These are phyloP conservation scores for Fraxinus floribunda DNA, from an alignment of 305 asterid genomes.

Conservation along the genomic window DNA sequence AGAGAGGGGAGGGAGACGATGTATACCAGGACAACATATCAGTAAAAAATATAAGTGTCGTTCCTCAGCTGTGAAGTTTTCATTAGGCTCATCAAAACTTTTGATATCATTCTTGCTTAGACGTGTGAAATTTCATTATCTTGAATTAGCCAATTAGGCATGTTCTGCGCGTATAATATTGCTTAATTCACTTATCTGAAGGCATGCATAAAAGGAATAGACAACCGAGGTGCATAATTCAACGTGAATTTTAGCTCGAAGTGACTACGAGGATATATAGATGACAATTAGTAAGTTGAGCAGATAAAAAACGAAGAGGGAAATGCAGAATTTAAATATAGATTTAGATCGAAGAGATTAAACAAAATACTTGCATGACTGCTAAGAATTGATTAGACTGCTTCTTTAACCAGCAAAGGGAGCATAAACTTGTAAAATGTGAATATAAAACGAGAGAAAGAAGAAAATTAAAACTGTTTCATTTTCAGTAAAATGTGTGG, in stretches of 20 bases:
- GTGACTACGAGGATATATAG: not conserved
- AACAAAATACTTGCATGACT: conserved; percentile 1
- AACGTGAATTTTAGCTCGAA: not conserved
- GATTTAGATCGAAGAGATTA: conserved; percentile 1
- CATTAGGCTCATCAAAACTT: not conserved
- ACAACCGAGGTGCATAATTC: not conserved
- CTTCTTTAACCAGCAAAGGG: not conserved
- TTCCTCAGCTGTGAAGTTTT: not conserved
- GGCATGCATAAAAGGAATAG: not conserved
- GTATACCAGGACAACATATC: conserved; percentile 5
- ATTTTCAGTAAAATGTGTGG: not conserved
- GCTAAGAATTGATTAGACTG: not conserved
- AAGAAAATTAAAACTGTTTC: not conserved
- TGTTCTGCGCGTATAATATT: not conserved
- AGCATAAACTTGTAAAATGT: not conserved
- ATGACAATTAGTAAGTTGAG: not conserved
- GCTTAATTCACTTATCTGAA: not conserved
- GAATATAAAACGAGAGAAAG: not conserved
- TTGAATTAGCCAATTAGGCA: not conserved
- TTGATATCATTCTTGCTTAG: conserved; percentile 9
- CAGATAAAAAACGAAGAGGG: not conserved
- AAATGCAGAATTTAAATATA: not conserved
- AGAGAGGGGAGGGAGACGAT: conserved; percentile 1
- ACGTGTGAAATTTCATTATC: not conserved
- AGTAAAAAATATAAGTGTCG: not conserved